Base-by-base conservation (phyloP, 352 stramenopile species). In the Vaucheria bursata region DNA sequence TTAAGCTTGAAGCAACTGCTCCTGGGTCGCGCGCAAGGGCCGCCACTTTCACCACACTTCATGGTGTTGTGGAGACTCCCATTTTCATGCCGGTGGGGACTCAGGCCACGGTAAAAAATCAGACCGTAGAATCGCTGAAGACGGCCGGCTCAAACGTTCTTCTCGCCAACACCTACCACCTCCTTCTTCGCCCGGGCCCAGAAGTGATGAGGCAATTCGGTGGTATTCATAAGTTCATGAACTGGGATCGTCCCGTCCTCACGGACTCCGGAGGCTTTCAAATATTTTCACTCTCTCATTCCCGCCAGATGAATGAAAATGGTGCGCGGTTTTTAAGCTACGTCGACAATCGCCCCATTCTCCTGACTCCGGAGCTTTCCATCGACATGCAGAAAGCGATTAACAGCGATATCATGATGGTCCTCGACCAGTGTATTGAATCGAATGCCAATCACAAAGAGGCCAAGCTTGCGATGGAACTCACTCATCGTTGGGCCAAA, bases 151-250 rank as follows among this genome's bases (percentile, higher is more conserved):
- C 45, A 18, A 59, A 59, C 45, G 45, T 59, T 59, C 25, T 59
- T 98, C 86, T 98, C 8, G 90, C 89, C 66, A 99, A 99, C 86
- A 99, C 94, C 4, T 99, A 99, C 86, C 95, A 98, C 87, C 87
- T 98, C 71, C 92, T 91, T 1, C 85, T 97, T 71, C 90, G 96
- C 75, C 94, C 95, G 0, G 92, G 92, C 18, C 95, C 93, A 94
- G 81, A 91, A 34, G 70, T 92, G 3, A 77, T 94, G 31, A 69
- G 86, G 37, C 85, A 90, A 67, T 83, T 97, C 40, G 91, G 90
- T 35, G 94, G 94, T 69, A 85, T 99, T 35, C 95, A 98, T 86
- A 88, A 94, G 73, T 98, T 98, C 82, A 97, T 97, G 91, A 87
- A 93, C 79, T 97, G 93, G 92, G 80, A 86, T 38, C 85, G 88